Percentiles rank a stretch among this genome's conserved stretches.
Conservation (phyloP, 2,329 filamentous ascomycete species). For the Ascochyta pisi region DNA sequence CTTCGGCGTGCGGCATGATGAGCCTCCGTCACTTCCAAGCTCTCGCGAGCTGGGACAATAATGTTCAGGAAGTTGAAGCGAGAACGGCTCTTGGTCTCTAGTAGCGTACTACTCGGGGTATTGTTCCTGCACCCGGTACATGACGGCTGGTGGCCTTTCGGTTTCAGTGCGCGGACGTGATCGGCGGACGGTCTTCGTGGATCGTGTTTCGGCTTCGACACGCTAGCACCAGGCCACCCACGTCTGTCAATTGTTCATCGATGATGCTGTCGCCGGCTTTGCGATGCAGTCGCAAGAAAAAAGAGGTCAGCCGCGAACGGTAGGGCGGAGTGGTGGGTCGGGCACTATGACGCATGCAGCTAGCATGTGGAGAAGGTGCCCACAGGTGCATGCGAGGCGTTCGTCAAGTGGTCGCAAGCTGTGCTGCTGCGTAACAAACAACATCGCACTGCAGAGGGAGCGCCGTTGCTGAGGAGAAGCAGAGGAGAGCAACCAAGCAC, state of each 20-base stretch:
- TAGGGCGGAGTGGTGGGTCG: constrained; percentile 2
- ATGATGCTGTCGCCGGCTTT: neutral
- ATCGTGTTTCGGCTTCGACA: neutral
- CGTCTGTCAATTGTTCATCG: neutral
- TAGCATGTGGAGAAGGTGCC: constrained; percentile 13
- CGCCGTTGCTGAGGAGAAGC: constrained; percentile 13
- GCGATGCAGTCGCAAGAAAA: neutral
- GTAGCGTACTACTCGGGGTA: neutral
- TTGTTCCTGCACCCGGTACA: neutral
- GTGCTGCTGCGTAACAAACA: constrained; percentile 17
- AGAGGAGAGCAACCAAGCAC: neutral
- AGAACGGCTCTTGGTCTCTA: neutral
- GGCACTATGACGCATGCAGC: constrained; percentile 1
- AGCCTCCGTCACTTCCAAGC: neutral
- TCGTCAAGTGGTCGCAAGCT: constrained; percentile 15
- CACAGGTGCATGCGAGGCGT: constrained; percentile 8
- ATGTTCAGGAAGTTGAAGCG: neutral
- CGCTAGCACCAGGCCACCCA: neutral
- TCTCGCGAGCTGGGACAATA: neutral
- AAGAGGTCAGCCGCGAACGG: neutral
- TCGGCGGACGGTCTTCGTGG: constrained; percentile 1
- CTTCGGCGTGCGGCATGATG: neutral
- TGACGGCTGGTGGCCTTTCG: constrained; percentile 1
- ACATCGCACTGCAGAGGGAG: constrained; percentile 10
- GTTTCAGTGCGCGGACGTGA: constrained; percentile 4